Evolutionary conservation across 176 grass and related monocot genomes (phyloP), one percentile per base, ranked within the genome.

Genomic region (Triticum aestivum): DNA sequence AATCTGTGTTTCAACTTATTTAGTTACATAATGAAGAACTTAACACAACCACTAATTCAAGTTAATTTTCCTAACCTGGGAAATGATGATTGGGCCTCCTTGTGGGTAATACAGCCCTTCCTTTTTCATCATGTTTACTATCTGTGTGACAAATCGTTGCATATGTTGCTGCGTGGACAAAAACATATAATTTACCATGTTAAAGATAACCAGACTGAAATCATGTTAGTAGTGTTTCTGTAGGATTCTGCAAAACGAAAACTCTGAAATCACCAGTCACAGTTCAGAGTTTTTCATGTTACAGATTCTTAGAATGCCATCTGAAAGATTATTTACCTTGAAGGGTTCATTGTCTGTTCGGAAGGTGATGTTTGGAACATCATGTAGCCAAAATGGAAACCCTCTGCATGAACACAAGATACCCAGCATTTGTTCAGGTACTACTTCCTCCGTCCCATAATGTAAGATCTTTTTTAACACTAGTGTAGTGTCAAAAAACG

Each of bases 381-480:
- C 88, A 72, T 91, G 77, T 41, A 95, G 61, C 93, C 93, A 95
- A 79, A 85, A 92, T 0, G 93, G 93, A 42, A 95, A 86, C 27
- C 93, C 93, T 90, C 90, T 95, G 73, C 66, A 78, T 69, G 61
- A 87, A 77, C 29, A 83, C 71, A 94, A 83, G 38, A 75, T 61
- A 67, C 73, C n/a, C 37, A 86, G 8, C 14, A 70, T 61, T 38
- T 52, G n/a, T 32, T 88, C 17, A 81, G 61, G 61, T 88, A 32
- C 32, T 65, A 69, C 34, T 56, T 61, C 29, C 29, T 30, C 29
- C 29, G 29, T 30, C 29, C 29, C 29, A 30, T 30, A 30, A 30
- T 30, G 29, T 30, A 30, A 30, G 29, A 30, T 30, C 29, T 30
- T 30, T 30, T 30, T 30, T 30, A 30, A 30, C 29, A 30, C 29